Conservation (phyloP, 371 early-diverging fungal genomes). For the Capniomyces stellatus region DNA sequence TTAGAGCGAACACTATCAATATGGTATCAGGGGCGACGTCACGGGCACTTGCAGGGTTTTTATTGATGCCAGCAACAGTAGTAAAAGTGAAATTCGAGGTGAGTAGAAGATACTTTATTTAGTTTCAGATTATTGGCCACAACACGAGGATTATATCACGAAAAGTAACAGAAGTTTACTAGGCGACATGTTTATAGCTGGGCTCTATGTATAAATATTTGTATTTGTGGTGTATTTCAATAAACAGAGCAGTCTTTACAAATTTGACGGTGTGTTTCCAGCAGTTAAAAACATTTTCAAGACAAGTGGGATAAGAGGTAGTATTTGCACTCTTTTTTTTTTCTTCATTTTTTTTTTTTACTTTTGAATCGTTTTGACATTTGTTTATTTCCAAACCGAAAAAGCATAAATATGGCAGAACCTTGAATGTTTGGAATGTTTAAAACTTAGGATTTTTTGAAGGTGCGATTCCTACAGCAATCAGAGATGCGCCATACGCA, state of each 20-base stretch:
- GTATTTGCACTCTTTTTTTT: conserved; percentile 28
- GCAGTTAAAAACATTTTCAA: conserved; percentile 13
- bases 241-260: conserved; percentile 58
- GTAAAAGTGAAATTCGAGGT: conserved; percentile 87
- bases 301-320: conserved; percentile 31
- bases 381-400: not conserved
- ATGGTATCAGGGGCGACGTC: conserved; percentile 61
- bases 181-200: no score
- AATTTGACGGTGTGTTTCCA: conserved; percentile 32
- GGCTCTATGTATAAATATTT: no score
- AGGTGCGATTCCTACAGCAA: conserved; percentile 77
- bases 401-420: no score
- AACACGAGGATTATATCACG: no score
- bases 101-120: conserved; percentile 1
- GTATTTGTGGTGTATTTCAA: no score
- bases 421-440: no score
- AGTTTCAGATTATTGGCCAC: no score
- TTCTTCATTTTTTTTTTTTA: not conserved
- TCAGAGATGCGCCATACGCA: conserved; percentile 89
- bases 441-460: conserved; percentile 38
- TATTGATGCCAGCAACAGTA: conserved; percentile 89
- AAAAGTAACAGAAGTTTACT: no score
- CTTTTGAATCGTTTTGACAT: not conserved
- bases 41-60: conserved; percentile 65
- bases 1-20: conserved; percentile 8